A percentile compares a stretch with the other conserved stretches of the same genome.
phyloP scores from a whole-genome alignment of 306 rosid species.

The Sicyos baderoa region DNA sequence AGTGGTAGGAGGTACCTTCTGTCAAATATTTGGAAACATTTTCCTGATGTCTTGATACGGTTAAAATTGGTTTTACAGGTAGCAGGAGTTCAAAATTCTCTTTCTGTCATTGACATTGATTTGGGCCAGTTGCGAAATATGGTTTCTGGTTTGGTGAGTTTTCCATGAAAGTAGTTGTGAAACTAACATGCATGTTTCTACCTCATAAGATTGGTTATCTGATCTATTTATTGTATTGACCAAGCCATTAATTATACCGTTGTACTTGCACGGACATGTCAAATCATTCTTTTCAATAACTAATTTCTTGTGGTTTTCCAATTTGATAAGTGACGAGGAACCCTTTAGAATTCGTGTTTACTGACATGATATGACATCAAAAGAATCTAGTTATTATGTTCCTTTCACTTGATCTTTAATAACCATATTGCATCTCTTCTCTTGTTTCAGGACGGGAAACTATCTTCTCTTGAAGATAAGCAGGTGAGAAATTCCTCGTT shows the following conservation, averaged over 20 bases:
- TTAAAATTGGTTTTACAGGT: conserved; percentile 49
- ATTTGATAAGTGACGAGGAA: not conserved
- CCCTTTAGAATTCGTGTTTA: not conserved
- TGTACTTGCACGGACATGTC: not conserved
- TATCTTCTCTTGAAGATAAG: conserved; percentile 43
- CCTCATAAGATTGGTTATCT: not conserved
- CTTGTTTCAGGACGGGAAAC: conserved; percentile 55
- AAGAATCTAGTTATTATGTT: not conserved
- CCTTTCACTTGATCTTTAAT: not conserved
- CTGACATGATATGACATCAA: conserved; percentile 1
- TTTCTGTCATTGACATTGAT: conserved; percentile 45
- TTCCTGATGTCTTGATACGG: conserved; percentile 20
- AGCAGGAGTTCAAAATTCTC: conserved; percentile 51
- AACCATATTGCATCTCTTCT: conserved; percentile 13
- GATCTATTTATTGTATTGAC: conserved; percentile 5
- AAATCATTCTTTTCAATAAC: not conserved
- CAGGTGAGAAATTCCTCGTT: conserved; percentile 53
- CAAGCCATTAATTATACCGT: not conserved
- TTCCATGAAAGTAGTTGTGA: conserved; percentile 18
- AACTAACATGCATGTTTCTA: conserved; percentile 9
- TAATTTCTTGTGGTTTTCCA: conserved; percentile 5
- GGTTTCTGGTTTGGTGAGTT: conserved; percentile 73
- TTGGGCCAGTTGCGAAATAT: conserved; percentile 44
- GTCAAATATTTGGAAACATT: not conserved
- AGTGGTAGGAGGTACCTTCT: not conserved